Conservation (phyloP, 164 flowering plant genomes). For the Akebia trifoliata region DNA sequence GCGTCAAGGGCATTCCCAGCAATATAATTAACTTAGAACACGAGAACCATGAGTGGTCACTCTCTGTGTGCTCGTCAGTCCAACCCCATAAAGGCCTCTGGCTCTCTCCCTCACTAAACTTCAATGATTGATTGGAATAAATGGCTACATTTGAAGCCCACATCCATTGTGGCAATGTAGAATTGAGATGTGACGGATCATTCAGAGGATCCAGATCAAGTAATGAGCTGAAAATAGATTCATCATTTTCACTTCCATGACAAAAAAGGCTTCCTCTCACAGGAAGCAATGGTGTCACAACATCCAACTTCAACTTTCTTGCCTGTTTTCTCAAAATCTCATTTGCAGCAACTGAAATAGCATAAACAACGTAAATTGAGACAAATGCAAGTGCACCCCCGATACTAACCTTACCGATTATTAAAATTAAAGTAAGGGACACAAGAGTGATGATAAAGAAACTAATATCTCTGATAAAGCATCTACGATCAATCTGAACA, state of each 20-base stretch:
- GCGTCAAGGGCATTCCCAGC: constrained; percentile 65
- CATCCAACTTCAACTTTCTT: constrained; percentile 53
- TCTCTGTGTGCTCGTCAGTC: constrained; percentile 42
- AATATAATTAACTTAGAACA: constrained; percentile 39
- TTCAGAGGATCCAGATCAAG: constrained; percentile 43
- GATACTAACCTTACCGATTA: constrained; percentile 55
- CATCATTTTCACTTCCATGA: constrained; percentile 51
- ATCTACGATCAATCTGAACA: constrained; percentile 61
- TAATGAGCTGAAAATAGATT: constrained; percentile 45
- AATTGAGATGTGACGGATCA: constrained; percentile 39
- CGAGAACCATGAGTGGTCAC: constrained; percentile 19
- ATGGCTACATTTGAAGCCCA: constrained; percentile 91
- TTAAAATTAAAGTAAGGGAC: constrained; percentile 45
- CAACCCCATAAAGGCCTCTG: constrained; percentile 69
- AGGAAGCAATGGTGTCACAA: constrained; percentile 80
- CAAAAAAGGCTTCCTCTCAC: constrained; percentile 70
- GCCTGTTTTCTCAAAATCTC: constrained; percentile 69
- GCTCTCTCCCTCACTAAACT: constrained; percentile 27
- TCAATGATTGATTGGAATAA: constrained; percentile 54
- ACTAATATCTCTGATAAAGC: constrained; percentile 72
- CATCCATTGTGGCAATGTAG: constrained; percentile 86
- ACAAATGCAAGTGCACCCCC: constrained; percentile 67
- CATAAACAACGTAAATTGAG: constrained; percentile 68
- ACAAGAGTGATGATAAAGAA: constrained; percentile 59
- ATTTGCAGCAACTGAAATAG: constrained; percentile 69